Percentiles rank a stretch among this genome's conserved stretches.
These are phyloP conservation scores for Diddensiella caesifluorescens DNA, from an alignment of 805 yeast species.

Conservation along the genomic window DNA sequence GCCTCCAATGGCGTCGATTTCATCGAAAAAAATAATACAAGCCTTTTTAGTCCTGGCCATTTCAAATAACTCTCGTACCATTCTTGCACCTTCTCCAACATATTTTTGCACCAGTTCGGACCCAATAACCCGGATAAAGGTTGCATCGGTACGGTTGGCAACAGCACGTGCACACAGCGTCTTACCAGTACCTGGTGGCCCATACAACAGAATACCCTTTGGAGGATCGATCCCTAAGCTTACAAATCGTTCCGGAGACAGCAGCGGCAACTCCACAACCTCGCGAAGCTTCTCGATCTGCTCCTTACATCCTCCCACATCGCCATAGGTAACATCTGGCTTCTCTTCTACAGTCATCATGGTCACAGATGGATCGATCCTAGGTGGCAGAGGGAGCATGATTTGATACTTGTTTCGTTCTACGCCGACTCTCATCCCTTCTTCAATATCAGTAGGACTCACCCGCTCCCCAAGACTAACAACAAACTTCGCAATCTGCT, in stretches of 20 bases:
- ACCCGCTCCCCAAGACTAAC: conserved; percentile 96
- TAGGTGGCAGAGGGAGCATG: conserved; percentile 94
- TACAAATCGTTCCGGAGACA: conserved; percentile 95
- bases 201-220: conserved; percentile 91
- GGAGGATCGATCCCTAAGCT: conserved; percentile 98
- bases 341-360: conserved; percentile 99
- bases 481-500: conserved; percentile 97
- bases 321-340: conserved; percentile 97
- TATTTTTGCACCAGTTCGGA: conserved; percentile 97
- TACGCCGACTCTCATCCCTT: conserved; percentile 99
- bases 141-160: conserved; percentile 98
- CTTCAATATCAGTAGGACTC: conserved; percentile 97
- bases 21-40: conserved; percentile 96
- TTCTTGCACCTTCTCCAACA: conserved; percentile 99
- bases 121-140: conserved; percentile 96
- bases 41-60: conserved; percentile 99
- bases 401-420: conserved; percentile 96
- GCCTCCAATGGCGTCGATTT: conserved; percentile 98
- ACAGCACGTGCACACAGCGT: conserved; percentile 98
- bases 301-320: conserved; percentile 97
- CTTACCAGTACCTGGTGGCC: conserved; percentile 99
- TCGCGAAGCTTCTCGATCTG: conserved; percentile 95
- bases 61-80: conserved; percentile 97
- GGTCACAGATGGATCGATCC: conserved; percentile 96
- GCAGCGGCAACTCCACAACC: conserved; percentile 88